Conservation (phyloP, 345 rosid genomes). For the Carallia pectinifolia region DNA sequence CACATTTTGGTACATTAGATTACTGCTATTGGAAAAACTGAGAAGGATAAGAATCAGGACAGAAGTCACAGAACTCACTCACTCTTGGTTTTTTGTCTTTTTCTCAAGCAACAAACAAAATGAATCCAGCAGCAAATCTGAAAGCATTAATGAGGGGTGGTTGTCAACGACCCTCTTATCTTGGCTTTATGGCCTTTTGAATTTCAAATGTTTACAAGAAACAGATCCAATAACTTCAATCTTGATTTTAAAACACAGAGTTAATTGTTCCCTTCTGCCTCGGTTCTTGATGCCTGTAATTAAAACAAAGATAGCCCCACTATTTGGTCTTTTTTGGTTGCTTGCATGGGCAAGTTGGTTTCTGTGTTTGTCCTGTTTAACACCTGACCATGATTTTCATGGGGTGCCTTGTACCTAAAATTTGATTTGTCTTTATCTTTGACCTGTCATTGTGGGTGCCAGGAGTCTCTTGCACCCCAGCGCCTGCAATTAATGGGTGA, state of each 20-base stretch:
- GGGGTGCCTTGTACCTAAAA: background rate
- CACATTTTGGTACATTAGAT: no score
- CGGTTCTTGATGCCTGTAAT: background rate
- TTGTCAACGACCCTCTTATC: background rate
- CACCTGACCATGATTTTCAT: slow-evolving; percentile 1
- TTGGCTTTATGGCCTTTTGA: background rate
- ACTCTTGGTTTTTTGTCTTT: slow-evolving; percentile 17
- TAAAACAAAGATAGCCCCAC: background rate
- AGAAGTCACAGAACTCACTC: background rate
- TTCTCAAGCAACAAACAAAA: background rate
- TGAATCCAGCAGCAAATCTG: background rate
- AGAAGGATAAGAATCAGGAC: background rate
- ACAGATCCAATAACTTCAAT: background rate
- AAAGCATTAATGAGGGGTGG: slow-evolving; percentile 10
- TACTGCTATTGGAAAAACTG: background rate
- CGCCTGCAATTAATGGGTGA: background rate
- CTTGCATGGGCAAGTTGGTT: background rate
- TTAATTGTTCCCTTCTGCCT: background rate
- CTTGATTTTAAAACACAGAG: background rate
- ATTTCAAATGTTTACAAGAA: slow-evolving; percentile 8
- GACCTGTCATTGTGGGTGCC: background rate
- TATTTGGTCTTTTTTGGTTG: background rate
- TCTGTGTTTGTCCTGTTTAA: background rate
- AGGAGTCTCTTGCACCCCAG: background rate
- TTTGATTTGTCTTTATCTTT: background rate